Base-by-base conservation (phyloP, 805 yeast species). In the Henningerozyma blattae region DNA sequence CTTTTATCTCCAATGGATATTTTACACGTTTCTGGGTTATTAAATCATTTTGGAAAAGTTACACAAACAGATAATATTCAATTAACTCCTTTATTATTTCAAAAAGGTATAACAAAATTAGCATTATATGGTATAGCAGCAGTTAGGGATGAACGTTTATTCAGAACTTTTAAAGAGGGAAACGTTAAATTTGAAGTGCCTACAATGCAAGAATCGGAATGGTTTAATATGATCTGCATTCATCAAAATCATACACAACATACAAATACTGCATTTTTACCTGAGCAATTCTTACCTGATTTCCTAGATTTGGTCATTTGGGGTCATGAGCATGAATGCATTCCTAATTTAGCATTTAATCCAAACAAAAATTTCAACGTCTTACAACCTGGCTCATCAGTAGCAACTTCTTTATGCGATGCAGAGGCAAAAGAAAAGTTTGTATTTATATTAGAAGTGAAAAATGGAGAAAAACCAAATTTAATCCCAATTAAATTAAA, bases 241-340 rank as follows among this genome's bases (percentile, higher is more conserved):
- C 98, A 91, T 56, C 98, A 91, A 57, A 91, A 91, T 56, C 95
- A 83, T 50, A 69, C 76, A 3, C 74, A 79, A 4, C 87, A 87
- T 47, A 72, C 93, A 1, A 74, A 75, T 29, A 82, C 93, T 0
- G 76, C 84, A 4, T 80, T 80, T 43, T 62, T 91, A 4, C 97
- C 96, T 5, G 97, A 87, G 42, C 68, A 66, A 34, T 80, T 82
- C 45, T 59, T 91, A 17, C 98, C 97, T 0, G 62, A 67, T 7
- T 86, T 87, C 50, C 48, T 91, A 31, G 86, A 91, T 50, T 63
- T 89, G 36, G 77, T 91, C 0, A 60, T 87, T 2, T 91, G 98
- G 98, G 98, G 98, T 14, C 98, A 91, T 56, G 98, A 91, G 53
- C 98, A 91, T 56, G 96, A 91, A 52, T 85, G 96, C 49, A 67